Percentiles rank a stretch among this genome's conserved stretches.
Evolutionary conservation across 257 asterid genomes (phyloP).

Genomic region (Solanum commersonii): DNA sequence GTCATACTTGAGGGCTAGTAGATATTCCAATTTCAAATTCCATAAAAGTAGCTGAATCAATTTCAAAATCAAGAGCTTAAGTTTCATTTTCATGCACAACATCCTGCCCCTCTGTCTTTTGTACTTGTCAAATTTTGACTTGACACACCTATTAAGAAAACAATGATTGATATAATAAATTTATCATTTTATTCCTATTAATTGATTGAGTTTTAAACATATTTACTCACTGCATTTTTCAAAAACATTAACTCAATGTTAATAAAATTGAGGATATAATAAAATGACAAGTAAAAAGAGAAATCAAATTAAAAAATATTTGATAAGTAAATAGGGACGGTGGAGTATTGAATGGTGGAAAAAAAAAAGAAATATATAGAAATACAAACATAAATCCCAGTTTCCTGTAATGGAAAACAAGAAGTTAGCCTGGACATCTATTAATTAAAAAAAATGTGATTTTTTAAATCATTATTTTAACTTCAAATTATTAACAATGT

Average conservation of each 20-base stretch:
- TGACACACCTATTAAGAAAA: rapidly evolving
- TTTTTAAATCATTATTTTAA: background rate
- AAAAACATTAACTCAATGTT: background rate
- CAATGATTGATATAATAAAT: too few relatives aligned
- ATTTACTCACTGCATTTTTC: too few relatives aligned
- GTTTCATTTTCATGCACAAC: background rate
- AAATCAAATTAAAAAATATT: too few relatives aligned
- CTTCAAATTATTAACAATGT: background rate
- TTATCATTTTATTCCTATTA: rapidly evolving
- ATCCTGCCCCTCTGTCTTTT: background rate
- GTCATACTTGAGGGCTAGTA: conserved; percentile 29
- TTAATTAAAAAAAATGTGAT: background rate
- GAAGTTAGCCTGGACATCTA: background rate
- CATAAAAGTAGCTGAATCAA: conserved; percentile 25
- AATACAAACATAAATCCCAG: conserved; percentile 33
- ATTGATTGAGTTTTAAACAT: too few relatives aligned
- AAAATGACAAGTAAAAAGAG: background rate
- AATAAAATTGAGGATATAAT: too few relatives aligned
- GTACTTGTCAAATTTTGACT: background rate
- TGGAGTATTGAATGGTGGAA: background rate
- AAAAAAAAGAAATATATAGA: too few relatives aligned
- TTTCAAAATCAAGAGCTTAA: background rate
- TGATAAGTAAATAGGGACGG: background rate
- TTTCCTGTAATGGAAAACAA: conserved; percentile 35
- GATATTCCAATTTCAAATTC: conserved; percentile 26